phyloP scores from a whole-genome alignment of 257 asterid genomes.

The Misopates orontium region DNA sequence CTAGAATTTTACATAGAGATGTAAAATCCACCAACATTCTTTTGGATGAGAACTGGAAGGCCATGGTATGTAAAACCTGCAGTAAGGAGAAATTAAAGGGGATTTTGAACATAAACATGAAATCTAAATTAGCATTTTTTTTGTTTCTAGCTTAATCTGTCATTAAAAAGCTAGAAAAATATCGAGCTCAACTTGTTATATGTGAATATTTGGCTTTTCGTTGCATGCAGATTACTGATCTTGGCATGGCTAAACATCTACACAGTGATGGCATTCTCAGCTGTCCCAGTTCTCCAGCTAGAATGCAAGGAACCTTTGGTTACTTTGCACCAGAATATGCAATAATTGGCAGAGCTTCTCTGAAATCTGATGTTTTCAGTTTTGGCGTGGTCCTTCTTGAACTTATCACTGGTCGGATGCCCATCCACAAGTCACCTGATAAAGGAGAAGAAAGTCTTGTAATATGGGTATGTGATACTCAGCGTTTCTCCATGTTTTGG shows the following conservation, averaged over 20 bases:
- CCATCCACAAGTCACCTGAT: slow-evolving; percentile 59
- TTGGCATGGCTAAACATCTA: slow-evolving; percentile 96
- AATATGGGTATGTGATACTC: slow-evolving; percentile 73
- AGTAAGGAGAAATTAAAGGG: background rate
- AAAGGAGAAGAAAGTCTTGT: slow-evolving; percentile 83
- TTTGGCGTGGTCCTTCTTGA: slow-evolving; percentile 98
- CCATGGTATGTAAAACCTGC: slow-evolving; percentile 59
- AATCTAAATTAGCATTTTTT: background rate
- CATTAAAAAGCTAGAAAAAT: background rate
- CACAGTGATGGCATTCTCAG: slow-evolving; percentile 67
- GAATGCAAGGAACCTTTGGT: slow-evolving; percentile 98
- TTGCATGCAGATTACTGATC: slow-evolving; percentile 83
- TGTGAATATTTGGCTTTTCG: slow-evolving; percentile 5
- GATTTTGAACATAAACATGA: background rate
- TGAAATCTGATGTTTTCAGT: slow-evolving; percentile 94
- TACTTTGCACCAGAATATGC: slow-evolving; percentile 98
- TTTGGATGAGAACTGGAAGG: slow-evolving; percentile 85
- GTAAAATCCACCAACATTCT: slow-evolving; percentile 94
- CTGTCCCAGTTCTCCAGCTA: slow-evolving; percentile 80
- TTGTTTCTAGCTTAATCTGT: background rate
- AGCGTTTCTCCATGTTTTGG: background rate
- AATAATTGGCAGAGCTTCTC: slow-evolving; percentile 80
- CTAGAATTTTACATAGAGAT: slow-evolving; percentile 93
- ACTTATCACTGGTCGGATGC: slow-evolving; percentile 76
- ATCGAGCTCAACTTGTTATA: background rate